Percentiles rank a stretch among this genome's conserved stretches.
Evolutionary conservation across 2,329 filamentous ascomycete genomes (phyloP).

Genomic region (Alternaria ventricosa): DNA sequence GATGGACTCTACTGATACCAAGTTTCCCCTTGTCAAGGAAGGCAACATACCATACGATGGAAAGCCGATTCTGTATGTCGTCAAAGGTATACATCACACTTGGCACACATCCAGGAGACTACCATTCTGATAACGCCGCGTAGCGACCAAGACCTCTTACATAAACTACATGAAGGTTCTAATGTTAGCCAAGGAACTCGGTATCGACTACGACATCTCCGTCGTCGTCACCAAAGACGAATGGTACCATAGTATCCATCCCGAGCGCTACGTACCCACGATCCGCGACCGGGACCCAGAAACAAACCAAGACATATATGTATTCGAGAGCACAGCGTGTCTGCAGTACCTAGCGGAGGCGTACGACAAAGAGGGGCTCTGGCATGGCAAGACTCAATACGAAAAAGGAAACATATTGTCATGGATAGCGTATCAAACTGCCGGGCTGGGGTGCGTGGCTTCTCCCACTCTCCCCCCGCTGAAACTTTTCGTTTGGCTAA

Average conservation of each 20-base stretch:
- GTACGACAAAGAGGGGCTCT: constrained; percentile 43
- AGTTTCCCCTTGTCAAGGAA: too few relatives aligned
- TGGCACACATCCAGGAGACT: too few relatives aligned
- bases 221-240: constrained; percentile 45
- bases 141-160: constrained; percentile 11
- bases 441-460: constrained; percentile 40
- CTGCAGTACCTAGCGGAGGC: constrained; percentile 47
- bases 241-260: constrained; percentile 46
- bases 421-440: constrained; percentile 49
- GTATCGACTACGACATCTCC: constrained; percentile 39
- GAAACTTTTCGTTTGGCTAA: background rate
- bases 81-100: too few relatives aligned
- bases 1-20: too few relatives aligned
- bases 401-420: constrained; percentile 38
- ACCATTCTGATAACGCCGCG: too few relatives aligned
- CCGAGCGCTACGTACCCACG: constrained; percentile 47
- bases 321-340: constrained; percentile 51
- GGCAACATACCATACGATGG: too few relatives aligned
- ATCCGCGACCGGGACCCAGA: constrained; percentile 41
- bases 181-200: constrained; percentile 47
- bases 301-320: constrained; percentile 35
- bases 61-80: too few relatives aligned
- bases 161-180: constrained; percentile 53
- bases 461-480: background rate
- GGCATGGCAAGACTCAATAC: constrained; percentile 38